Conservation (phyloP, 306 rosid genomes). For the Benincasa hispida region DNA sequence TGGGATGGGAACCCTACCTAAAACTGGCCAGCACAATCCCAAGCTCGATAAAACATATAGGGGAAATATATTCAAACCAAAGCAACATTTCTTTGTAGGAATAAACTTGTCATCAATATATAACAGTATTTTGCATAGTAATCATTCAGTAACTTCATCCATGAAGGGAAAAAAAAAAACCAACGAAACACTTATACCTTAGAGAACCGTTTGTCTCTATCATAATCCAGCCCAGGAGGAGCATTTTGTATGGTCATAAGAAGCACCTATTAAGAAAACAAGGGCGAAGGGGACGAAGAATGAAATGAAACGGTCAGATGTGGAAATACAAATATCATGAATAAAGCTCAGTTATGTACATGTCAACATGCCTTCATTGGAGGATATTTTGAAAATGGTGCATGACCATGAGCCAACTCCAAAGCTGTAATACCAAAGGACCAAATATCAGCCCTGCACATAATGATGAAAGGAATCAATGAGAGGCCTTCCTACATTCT, state of each 20-base stretch:
- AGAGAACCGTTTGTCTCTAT: slow-evolving; percentile 90
- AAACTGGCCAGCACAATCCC: background rate
- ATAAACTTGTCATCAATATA: background rate
- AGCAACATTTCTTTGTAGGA: background rate
- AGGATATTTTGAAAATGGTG: slow-evolving; percentile 47
- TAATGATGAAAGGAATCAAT: background rate
- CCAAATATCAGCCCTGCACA: slow-evolving; percentile 60
- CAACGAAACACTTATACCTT: slow-evolving; percentile 76
- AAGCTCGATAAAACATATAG: background rate
- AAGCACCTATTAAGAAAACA: slow-evolving; percentile 51
- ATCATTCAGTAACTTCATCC: slow-evolving; percentile 10
- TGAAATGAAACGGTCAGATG: background rate
- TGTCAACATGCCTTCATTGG: slow-evolving; percentile 35
- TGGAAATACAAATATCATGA: background rate
- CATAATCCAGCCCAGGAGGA: slow-evolving; percentile 99
- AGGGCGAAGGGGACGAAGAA: background rate
- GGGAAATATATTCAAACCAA: background rate
- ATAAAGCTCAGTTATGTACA: background rate
- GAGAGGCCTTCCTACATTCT: background rate
- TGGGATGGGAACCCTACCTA: background rate
- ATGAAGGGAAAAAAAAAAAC: slow-evolving; percentile 21
- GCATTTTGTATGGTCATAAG: slow-evolving; percentile 99
- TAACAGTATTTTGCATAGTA: background rate
- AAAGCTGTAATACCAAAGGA: slow-evolving; percentile 48
- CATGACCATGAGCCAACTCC: slow-evolving; percentile 54